Base-by-base conservation (phyloP, 495 filamentous ascomycete species). In the Penicillium atrosanguineum region DNA sequence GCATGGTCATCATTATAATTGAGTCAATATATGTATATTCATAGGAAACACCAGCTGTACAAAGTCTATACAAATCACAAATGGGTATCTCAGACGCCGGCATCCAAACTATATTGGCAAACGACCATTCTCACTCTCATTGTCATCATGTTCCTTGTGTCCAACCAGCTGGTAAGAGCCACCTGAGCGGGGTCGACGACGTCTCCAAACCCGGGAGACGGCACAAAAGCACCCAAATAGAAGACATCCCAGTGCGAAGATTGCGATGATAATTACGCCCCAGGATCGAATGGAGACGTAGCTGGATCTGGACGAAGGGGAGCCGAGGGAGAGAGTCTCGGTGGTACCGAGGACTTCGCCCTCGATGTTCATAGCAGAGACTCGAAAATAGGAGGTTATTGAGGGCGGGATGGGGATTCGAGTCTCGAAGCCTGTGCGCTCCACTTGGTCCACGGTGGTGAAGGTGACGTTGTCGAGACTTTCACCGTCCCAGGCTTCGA, bases 401-500 rank as follows among this genome's bases (percentile, higher is more conserved):
- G 53, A 31, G 7, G 49, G 3, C 6, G 50, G 19, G 0, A 66
- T 23, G 4, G 49, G 40, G 15, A 66, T 56, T 25, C 55, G 44
- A 6, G 63, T 66, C 38, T 66, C 63, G 23, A 66, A 66, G 11
- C 60, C 61, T 18, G 29, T 28, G 11, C 63, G 61, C 7, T 46
- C 7, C 11, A 61, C 50, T 21, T 61, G 36, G 19, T 55, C 55
- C 8, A 55, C 21, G 9, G 44, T 2, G 2, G 20, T 16, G 40
- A 58, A 66, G 11, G 46, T 54, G 57, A 66, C 56, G 15, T 66
- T 59, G 4, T 40, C 25, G 7, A 66, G 14, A 15, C 38, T 31
- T 26, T 6, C 20, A 20, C 61, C 54, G 31, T 67, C 61, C 70
- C 70, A 75, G 1, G 43, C 47, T 44, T 73, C 67, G 16, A 75